phyloP scores from a whole-genome alignment of 140 eudicot genomes.

The Flaveria floridana region DNA sequence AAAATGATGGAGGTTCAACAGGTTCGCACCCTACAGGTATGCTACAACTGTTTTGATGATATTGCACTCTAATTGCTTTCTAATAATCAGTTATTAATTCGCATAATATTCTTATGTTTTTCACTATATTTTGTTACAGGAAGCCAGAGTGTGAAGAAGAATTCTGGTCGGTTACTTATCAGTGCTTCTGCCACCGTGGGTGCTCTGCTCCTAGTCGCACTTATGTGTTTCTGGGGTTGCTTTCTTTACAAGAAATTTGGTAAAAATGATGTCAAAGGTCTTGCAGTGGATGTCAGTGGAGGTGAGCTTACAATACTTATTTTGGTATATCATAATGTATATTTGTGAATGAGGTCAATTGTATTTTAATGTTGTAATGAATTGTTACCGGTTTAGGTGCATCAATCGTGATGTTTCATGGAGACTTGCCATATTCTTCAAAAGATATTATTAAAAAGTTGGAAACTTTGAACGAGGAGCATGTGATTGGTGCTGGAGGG shows the following conservation, averaged over 20 bases:
- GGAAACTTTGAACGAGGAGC: constrained; percentile 86
- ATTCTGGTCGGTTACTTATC: constrained; percentile 73
- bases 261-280: constrained; percentile 65
- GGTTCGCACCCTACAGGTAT: constrained; percentile 48
- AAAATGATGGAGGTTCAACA: constrained; percentile 56
- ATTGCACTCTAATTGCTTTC: no score
- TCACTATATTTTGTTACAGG: constrained; percentile 30
- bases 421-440: constrained; percentile 94
- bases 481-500: constrained; percentile 89
- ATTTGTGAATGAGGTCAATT: neutral
- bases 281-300: constrained; percentile 79
- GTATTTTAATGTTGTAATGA: neutral
- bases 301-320: constrained; percentile 39
- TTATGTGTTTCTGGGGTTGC: constrained; percentile 99
- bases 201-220: constrained; percentile 86
- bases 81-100: neutral
- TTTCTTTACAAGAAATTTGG: constrained; percentile 88
- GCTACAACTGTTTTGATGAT: constrained; percentile 36
- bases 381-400: constrained; percentile 59
- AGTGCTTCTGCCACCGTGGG: constrained; percentile 94
- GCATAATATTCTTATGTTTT: neutral
- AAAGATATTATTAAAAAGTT: constrained; percentile 83
- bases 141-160: constrained; percentile 56
- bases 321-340: neutral
- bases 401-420: constrained; percentile 96